Conservation (phyloP, 2,329 filamentous ascomycete species). For the Paradendryphiella salina region DNA sequence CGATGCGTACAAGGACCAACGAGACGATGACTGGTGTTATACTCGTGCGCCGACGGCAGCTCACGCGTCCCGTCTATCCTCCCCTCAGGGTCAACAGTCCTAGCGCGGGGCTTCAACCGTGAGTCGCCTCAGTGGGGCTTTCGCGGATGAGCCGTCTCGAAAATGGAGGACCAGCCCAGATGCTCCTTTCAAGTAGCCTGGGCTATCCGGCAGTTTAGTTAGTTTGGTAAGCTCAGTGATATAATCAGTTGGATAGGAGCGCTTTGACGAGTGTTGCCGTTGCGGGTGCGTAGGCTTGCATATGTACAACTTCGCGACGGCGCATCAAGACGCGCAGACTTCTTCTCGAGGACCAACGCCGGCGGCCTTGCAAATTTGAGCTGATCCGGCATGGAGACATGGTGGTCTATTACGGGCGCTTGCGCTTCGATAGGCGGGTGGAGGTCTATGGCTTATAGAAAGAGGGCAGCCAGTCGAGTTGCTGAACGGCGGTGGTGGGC, state of each 20-base stretch:
- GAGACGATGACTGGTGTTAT: constrained; percentile 35
- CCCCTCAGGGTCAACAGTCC: constrained; percentile 32
- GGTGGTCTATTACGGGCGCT: constrained; percentile 42
- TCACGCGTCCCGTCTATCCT: constrained; percentile 33
- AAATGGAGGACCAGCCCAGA: constrained; percentile 26
- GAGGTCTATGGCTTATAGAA: constrained; percentile 31
- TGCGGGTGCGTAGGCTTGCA: constrained; percentile 33
- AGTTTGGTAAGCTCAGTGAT: constrained; percentile 17
- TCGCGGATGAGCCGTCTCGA: constrained; percentile 32
- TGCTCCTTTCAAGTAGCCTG: constrained; percentile 24
- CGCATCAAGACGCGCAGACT: constrained; percentile 31
- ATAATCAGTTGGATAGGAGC: constrained; percentile 35
- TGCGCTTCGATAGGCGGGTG: constrained; percentile 42
- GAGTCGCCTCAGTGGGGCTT: constrained; percentile 40
- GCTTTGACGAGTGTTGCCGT: constrained; percentile 29
- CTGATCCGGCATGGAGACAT: constrained; percentile 35
- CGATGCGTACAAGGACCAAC: constrained; percentile 30
- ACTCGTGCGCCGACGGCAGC: constrained; percentile 24
- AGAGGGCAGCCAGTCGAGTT: constrained; percentile 39
- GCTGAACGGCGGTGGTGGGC: constrained; percentile 33
- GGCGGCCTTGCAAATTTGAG: constrained; percentile 32
- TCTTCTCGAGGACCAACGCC: constrained; percentile 25
- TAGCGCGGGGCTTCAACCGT: constrained; percentile 37
- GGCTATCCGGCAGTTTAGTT: constrained; percentile 19
- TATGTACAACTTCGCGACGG: constrained; percentile 41